These are phyloP conservation scores for Aspergillus sp. DNA, from an alignment of 2,329 filamentous ascomycete genomes.

Conservation along the genomic window DNA sequence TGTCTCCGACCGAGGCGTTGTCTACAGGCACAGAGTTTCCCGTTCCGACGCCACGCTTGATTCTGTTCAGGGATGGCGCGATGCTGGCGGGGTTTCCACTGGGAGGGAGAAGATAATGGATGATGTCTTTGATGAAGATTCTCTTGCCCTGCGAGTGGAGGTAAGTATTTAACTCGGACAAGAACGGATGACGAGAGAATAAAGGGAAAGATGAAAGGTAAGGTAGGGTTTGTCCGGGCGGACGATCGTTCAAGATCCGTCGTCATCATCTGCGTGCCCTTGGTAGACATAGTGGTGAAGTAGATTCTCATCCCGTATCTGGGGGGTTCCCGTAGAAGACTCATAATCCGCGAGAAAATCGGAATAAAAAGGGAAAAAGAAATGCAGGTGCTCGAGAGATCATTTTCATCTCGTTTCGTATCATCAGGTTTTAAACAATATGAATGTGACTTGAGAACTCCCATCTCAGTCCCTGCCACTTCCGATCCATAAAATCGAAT, in stretches of 20 bases:
- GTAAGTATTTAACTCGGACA: slow-evolving; percentile 39
- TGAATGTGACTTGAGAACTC: not conserved
- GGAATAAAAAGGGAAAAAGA: not conserved
- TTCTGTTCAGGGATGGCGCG: slow-evolving; percentile 70
- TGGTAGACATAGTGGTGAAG: not conserved
- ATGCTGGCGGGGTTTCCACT: slow-evolving; percentile 66
- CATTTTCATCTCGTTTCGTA: not conserved
- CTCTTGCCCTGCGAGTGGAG: slow-evolving; percentile 69
- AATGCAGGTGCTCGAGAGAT: not conserved
- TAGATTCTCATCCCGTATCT: not conserved
- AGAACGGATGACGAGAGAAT: not conserved
- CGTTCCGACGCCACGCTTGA: slow-evolving; percentile 62
- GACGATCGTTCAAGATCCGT: not conserved
- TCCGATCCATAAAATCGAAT: not conserved
- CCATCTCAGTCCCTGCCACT: not conserved
- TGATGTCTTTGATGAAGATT: slow-evolving; percentile 97
- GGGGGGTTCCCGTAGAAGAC: not conserved
- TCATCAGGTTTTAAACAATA: not conserved
- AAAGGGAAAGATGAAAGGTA: not conserved
- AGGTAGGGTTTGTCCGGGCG: not conserved
- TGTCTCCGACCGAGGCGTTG: slow-evolving; percentile 17
- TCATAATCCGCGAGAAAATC: not conserved
- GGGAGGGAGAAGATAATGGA: slow-evolving; percentile 84
- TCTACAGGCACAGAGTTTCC: slow-evolving; percentile 20
- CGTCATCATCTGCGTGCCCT: not conserved